Evolutionary conservation across 257 asterid genomes (phyloP), one percentile per base, ranked within the genome.

Genomic region (Echium plantagineum): DNA sequence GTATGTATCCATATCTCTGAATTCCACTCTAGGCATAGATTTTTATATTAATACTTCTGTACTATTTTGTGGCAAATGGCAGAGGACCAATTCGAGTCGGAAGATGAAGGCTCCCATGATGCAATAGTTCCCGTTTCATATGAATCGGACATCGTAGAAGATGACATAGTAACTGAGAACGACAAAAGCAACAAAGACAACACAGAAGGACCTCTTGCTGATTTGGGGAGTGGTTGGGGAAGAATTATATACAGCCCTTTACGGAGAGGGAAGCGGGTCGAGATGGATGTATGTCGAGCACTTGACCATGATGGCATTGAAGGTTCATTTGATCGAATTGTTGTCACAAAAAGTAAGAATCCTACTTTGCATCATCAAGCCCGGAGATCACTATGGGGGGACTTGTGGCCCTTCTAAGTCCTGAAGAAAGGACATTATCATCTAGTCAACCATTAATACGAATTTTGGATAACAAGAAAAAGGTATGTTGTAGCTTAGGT

Each of bases 191-290:
- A 59, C 18, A 72, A 54, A n/a, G 72, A 47, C 9, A 74, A 63
- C 6, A 63, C 60, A 58, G 76, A 73, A 64, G 58, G 9, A 22
- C 76, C 83, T 7, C 67, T 55, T 47, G 98, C 98, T 13, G 86
- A 84, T 75, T 79, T 84, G 51, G 93, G 98, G 21, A 80, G 78
- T 15, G 98, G 98, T 7, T 88, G 96, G 98, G 98, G 98, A 63
- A 80, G 98, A 78, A 88, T 88, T 12, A 65, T 91, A 5, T 85
- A 82, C 65, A 80, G 79, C 81, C 96, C 98, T 9, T 17, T 88
- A 6, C 64, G 80, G 48, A 83, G 98, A 70, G 98, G 98, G 26
- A 88, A 86, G 61, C 73, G 83, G 53, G 72, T 88, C 7, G 93
- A 79, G 72, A 38, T 91, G 79, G 98, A 91, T 48, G 84, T 88